Base-by-base conservation (phyloP, 169 alveolate species). In the Plasmodium vivax region DNA sequence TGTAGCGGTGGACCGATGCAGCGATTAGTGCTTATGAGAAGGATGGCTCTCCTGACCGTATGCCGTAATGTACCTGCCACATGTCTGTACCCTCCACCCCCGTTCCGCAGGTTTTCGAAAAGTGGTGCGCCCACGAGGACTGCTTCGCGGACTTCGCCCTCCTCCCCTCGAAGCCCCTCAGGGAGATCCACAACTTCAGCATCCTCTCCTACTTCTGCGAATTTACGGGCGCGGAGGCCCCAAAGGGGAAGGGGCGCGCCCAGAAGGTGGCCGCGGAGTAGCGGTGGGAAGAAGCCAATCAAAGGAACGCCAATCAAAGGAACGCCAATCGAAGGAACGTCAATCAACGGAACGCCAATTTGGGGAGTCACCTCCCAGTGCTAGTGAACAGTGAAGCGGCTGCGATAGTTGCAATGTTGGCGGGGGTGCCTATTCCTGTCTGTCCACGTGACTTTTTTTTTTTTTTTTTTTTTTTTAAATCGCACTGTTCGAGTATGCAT, bases 161-260 rank as follows among this genome's bases (percentile, higher is more conserved):
- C 4, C 45, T 87, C 2, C 93, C 93, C 14, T 87, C 93, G 7
- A 87, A 87, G 34, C 93, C 93, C 8, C 62, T 87, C 58, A 87
- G 62, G 51, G 85, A 87, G 81, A 41, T 77, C 38, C 84, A 77
- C 5, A 75, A 54, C 62, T 87, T 87, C 82, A 87, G 82, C 45
- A 51, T 87, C 45, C 87, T 87, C 56, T 51, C 82, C 23, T 87
- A 87, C 68, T 87, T 87, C 71, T 68, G 81, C 30, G 93, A 87
- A 77, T 87, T 87, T 77, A 79, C 54, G 41, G 81, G 68, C 43
- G 3, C 23, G 32, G 73, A 10, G n/a, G 38, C 16, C 34, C 75
- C 23, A 58, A 87, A 79, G 47, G 38, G 68, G 68, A 77, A n/a
- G 38, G 75, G 68, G 32, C 23, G 27, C 62, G 1, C 62, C n/a